Conservation (phyloP, 352 stramenopile genomes). For the Pythium apleroticum region DNA sequence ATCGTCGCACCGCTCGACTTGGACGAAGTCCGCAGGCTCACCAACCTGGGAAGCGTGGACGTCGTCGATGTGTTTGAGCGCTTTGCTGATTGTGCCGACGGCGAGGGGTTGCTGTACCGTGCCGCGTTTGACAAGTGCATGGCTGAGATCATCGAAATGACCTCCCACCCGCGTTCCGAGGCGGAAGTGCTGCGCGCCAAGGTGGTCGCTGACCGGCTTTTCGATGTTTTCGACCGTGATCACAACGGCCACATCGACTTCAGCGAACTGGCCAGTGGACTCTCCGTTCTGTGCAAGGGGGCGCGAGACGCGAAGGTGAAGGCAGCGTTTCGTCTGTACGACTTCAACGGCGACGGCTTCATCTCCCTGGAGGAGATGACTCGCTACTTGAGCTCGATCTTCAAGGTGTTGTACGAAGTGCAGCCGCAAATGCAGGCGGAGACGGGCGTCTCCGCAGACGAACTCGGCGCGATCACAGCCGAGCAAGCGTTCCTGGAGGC, state of each 20-base stretch:
- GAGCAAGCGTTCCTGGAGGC: constrained; percentile 87
- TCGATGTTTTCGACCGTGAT: constrained; percentile 81
- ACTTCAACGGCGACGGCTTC: constrained; percentile 84
- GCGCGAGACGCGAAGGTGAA: constrained; percentile 80
- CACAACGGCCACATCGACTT: constrained; percentile 81
- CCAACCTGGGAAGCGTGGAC: constrained; percentile 78
- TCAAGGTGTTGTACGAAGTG: constrained; percentile 86
- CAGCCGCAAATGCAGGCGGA: constrained; percentile 69
- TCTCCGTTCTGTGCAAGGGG: constrained; percentile 86
- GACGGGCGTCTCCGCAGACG: constrained; percentile 66
- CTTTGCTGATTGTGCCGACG: constrained; percentile 71
- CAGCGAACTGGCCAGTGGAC: constrained; percentile 79
- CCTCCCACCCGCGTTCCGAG: constrained; percentile 58
- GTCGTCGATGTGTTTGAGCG: constrained; percentile 87
- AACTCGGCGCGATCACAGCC: constrained; percentile 76
- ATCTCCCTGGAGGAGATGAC: constrained; percentile 89
- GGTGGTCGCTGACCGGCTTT: constrained; percentile 72
- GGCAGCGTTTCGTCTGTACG: constrained; percentile 81
- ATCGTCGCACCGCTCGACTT: constrained; percentile 72
- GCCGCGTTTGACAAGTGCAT: constrained; percentile 76
- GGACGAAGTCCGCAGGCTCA: constrained; percentile 82
- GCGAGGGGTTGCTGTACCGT: constrained; percentile 57
- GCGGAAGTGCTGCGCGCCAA: constrained; percentile 64
- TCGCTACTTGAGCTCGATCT: constrained; percentile 84
- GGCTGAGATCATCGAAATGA: constrained; percentile 67